Evolutionary conservation across 768 basidiomycete genomes (phyloP).

Genomic region (Boletus sensibilis): DNA sequence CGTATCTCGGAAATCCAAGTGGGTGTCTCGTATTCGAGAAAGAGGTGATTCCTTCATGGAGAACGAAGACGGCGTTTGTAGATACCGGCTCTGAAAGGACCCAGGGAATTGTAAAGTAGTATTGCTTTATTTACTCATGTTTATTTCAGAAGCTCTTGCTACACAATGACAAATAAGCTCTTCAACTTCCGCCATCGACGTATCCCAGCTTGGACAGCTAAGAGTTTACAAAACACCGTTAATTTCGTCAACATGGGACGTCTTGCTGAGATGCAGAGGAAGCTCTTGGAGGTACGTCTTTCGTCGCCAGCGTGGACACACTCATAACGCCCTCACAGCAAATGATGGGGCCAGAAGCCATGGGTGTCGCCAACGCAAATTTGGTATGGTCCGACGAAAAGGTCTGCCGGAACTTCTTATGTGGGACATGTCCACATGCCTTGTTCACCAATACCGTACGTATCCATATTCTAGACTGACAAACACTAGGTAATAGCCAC

Average conservation of each 20-base stretch:
- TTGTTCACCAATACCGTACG: constrained; percentile 97
- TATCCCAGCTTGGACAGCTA: neutral
- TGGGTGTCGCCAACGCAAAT: constrained; percentile 94
- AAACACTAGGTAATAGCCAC: neutral
- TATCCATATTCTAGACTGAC: constrained; percentile 12
- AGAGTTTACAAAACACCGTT: constrained; percentile 2
- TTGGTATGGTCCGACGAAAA: constrained; percentile 94
- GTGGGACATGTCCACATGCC: constrained; percentile 97
- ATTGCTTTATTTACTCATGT: constrained; percentile 26
- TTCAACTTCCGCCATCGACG: constrained; percentile 13
- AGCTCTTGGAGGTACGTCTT: constrained; percentile 71
- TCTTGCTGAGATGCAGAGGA: constrained; percentile 96
- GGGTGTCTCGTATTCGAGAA: constrained; percentile 6
- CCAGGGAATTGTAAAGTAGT: neutral
- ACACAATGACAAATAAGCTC: constrained; percentile 30
- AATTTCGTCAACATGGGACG: constrained; percentile 69
- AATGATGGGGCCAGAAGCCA: constrained; percentile 99
- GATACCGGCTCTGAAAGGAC: neutral
- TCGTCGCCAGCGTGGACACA: constrained; percentile 16
- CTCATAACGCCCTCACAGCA: constrained; percentile 52
- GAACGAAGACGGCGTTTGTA: neutral
- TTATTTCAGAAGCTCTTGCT: constrained; percentile 26
- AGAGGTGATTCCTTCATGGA: neutral
- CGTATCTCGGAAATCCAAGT: constrained; percentile 16
- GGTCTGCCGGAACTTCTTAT: constrained; percentile 97